phyloP scores from a whole-genome alignment of 345 rosid species.

The Boechera retrofracta region DNA sequence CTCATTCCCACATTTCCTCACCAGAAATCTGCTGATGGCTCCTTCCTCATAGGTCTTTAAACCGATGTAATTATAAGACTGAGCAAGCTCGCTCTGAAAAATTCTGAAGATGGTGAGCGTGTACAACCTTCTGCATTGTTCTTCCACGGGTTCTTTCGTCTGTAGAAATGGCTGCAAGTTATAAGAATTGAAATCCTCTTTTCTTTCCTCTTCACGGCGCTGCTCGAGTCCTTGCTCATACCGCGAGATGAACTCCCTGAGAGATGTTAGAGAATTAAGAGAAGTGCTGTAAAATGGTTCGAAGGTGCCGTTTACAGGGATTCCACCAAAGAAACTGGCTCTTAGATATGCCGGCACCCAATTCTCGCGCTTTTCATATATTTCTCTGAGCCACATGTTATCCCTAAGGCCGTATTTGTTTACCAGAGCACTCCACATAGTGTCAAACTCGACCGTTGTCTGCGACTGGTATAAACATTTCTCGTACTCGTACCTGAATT shows the following conservation, averaged over 20 bases:
- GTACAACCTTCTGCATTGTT: slow-evolving; percentile 77
- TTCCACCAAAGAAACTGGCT: slow-evolving; percentile 83
- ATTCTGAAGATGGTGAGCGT: slow-evolving; percentile 72
- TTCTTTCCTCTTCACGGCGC: slow-evolving; percentile 79
- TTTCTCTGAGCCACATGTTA: slow-evolving; percentile 71
- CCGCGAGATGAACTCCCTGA: slow-evolving; percentile 62
- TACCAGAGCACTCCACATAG: slow-evolving; percentile 67
- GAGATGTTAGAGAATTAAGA: slow-evolving; percentile 59
- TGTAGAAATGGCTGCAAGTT: slow-evolving; percentile 69
- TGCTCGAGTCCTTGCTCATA: slow-evolving; percentile 73
- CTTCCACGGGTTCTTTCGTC: slow-evolving; percentile 81
- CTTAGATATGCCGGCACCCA: slow-evolving; percentile 81
- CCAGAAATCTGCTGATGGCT: slow-evolving; percentile 63
- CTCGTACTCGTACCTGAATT: slow-evolving; percentile 69
- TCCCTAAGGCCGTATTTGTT: slow-evolving; percentile 64
- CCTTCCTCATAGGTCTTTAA: slow-evolving; percentile 80
- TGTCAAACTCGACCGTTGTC: slow-evolving; percentile 64
- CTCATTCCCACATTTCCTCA: slow-evolving; percentile 73
- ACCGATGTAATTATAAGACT: slow-evolving; percentile 63
- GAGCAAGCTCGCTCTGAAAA: slow-evolving; percentile 77
- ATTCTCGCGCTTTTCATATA: slow-evolving; percentile 70
- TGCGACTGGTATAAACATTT: slow-evolving; percentile 72
- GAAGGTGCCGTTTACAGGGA: slow-evolving; percentile 55
- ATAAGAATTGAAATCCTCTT: slow-evolving; percentile 77
- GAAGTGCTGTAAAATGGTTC: slow-evolving; percentile 67